Evolutionary conservation across 2,329 filamentous ascomycete genomes (phyloP).

Genomic region (Colletotrichum liriopes): DNA sequence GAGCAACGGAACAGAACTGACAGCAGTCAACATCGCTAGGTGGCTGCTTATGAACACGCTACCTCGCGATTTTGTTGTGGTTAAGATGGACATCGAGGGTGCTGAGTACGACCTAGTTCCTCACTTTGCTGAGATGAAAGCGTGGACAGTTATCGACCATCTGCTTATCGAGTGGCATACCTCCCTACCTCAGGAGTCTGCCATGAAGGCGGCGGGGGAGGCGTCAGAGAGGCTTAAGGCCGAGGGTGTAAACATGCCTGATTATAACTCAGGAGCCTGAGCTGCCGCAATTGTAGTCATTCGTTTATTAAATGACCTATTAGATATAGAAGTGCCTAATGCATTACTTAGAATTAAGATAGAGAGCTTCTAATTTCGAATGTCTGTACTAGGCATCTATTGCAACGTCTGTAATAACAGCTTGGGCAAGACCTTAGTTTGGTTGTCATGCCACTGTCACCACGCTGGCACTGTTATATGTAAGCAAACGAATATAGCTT

Average conservation of each 20-base stretch:
- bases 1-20: constrained; percentile 55
- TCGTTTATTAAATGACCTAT: too few relatives aligned
- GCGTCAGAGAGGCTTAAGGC: not conserved
- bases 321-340: too few relatives aligned
- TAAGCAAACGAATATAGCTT: too few relatives aligned
- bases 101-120: constrained; percentile 37
- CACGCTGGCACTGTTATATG: too few relatives aligned
- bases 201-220: not conserved
- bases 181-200: not conserved
- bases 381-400: too few relatives aligned
- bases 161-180: constrained; percentile 31
- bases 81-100: constrained; percentile 45
- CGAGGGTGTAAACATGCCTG: not conserved
- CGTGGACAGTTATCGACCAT: constrained; percentile 34
- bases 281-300: too few relatives aligned
- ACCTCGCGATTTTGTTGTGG: constrained; percentile 42
- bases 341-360: too few relatives aligned
- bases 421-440: too few relatives aligned
- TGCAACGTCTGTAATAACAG: too few relatives aligned
- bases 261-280: not conserved
- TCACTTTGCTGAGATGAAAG: constrained; percentile 32
- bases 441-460: too few relatives aligned
- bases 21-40: constrained; percentile 19
- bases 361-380: too few relatives aligned
- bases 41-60: constrained; percentile 44